Base-by-base conservation (phyloP, 352 stramenopile genomes). In the Peronospora farinosa region DNA sequence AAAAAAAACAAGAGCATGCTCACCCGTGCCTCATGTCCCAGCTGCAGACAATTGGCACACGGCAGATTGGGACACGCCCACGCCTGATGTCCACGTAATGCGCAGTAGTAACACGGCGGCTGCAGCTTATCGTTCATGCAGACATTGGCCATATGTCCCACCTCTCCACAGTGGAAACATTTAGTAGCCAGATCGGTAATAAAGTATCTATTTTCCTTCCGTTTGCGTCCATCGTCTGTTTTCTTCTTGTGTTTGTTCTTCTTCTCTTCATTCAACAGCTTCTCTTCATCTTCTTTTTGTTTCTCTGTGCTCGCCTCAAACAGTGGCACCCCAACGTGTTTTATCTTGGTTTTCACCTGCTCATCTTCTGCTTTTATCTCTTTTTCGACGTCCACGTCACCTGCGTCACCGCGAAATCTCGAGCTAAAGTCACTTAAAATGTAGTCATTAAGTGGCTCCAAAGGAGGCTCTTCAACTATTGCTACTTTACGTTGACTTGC, bases 391-490 rank as follows among this genome's bases (percentile, higher is more conserved):
- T 54, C 51, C 40, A 87, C 63, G 12, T 80, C 63, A 28, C 76
- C 69, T 1, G 72, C 57, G 8, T 46, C 27, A 12, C 79, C 77
- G 23, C 81, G 78, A 50, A 78, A 86, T 19, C 81, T 66, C 27
- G 78, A 78, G 53, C 78, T 61, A 61, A 92, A 92, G 45, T 92
- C 81, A 33, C 72, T 86, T 35, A 92, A 54, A 39, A 92, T 92
- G 48, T 82, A 86, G 40, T 92, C 81, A 33, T 88, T 89, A n/a
- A 92, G 58, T 37, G 81, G 78, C 51, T 92, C 78, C 8, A 92
- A 51, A 10, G 76, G 71, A 21, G 69, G 63, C 40, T 90, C 74
- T 43, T 88, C 78, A 6, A 84, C 30, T 39, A 78, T 51, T 1
- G 67, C 69, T 3, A 78, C 39, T 11, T 78, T 71, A 21, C 79